Percentiles rank a stretch among this genome's conserved stretches.
phyloP scores from a whole-genome alignment of 345 rosid genomes.

The Populus euphratica region DNA sequence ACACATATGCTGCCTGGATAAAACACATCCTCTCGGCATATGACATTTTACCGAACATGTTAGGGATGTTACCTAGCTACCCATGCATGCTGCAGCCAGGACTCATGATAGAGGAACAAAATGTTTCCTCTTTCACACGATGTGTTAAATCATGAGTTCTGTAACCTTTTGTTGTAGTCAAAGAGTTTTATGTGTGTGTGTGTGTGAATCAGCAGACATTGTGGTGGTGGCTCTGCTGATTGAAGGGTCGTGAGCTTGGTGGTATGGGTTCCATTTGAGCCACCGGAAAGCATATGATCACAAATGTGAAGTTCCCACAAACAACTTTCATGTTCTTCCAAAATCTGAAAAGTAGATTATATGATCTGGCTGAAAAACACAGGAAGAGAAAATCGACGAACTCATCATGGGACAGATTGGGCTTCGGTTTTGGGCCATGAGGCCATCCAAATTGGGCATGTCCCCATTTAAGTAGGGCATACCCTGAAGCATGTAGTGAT shows the following conservation, averaged over 20 bases:
- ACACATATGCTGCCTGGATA: neutral
- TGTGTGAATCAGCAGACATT: neutral
- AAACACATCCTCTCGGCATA: neutral
- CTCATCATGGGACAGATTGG: neutral
- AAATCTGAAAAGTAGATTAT: neutral
- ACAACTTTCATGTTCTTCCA: neutral
- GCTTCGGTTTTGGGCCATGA: slow-evolving; percentile 1
- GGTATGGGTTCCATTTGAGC: slow-evolving; percentile 17
- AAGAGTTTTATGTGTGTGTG: neutral
- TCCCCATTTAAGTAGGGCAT: neutral
- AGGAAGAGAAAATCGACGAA: neutral
- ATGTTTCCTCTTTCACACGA: neutral
- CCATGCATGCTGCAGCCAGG: neutral
- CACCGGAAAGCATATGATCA: neutral
- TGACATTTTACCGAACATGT: neutral
- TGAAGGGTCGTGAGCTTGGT: neutral
- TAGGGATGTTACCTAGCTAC: neutral
- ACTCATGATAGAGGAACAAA: neutral
- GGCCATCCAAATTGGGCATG: neutral
- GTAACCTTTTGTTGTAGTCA: neutral
- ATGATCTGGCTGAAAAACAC: neutral
- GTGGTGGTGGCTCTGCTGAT: neutral
- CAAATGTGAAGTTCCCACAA: neutral
- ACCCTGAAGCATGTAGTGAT: neutral
- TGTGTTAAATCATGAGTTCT: slow-evolving; percentile 6